Base-by-base conservation (phyloP, 2,329 filamentous ascomycete genomes). In the Leptographium procerum region DNA sequence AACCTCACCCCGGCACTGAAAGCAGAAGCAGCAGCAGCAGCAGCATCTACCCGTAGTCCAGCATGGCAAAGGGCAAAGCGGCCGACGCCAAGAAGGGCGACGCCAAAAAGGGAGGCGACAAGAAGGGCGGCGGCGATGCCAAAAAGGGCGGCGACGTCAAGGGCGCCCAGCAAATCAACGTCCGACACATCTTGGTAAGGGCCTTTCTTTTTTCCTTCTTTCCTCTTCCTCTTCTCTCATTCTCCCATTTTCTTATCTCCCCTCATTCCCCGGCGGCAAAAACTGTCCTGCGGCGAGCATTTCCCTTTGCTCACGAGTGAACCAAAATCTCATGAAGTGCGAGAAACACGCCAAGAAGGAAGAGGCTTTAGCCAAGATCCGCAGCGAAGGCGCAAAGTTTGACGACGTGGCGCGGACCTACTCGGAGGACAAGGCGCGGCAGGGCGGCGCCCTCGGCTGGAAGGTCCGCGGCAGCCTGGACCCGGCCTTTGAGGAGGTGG, bases 331-430 rank as follows among this genome's bases (percentile, higher is more conserved):
- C 24, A 34, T 4, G 2, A 53, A 85, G 74, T 91, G 88, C 66
- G 85, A 85, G 68, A 91, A 91, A 68, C 84, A 89, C 68, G 73
- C 76, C n/a, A 89, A 85, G 70, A 91, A 89, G 68, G 87, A 90
- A 67, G 85, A 89, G 68, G 88, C 88, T 0, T 69, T 90, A 19
- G 80, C 79, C 59, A 86, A 89, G 71, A 71, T 91, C 56, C 78
- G 77, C 45, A n/a, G 1, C 40, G 81, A 76, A 4, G 86, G 87
- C 1, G 77, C 77, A 55, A 88, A 86, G 65, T 91, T 91, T 66
- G 87, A 90, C 65, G 84, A 87, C 53, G 86, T 91, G 7, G 88
- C 88, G 11, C 75, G 81, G 57, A 81, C 85, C 64, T 88, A 82
- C 67, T 88, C 85, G 0, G 88, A 91, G 71, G 88, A 91, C 69